These are phyloP conservation scores for Salix koriyanagi DNA, from an alignment of 345 rosid genomes.

Conservation along the genomic window DNA sequence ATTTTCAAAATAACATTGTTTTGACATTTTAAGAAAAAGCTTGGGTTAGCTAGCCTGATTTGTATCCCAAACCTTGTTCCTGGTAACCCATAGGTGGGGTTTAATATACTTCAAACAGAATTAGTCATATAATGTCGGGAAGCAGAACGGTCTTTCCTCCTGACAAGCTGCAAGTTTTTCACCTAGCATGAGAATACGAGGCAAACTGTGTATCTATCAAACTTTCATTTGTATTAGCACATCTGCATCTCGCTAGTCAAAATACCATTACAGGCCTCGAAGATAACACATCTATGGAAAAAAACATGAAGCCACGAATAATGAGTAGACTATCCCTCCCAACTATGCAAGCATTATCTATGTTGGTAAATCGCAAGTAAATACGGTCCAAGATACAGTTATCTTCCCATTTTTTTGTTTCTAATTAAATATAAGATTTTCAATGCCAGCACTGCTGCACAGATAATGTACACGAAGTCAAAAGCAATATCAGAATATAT, in stretches of 20 bases:
- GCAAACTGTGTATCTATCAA: neutral
- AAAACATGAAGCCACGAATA: too few relatives aligned
- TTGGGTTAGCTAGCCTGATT: too few relatives aligned
- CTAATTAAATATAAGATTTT: neutral
- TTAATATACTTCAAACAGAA: neutral
- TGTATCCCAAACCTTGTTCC: too few relatives aligned
- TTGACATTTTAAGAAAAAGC: too few relatives aligned
- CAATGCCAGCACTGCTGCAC: conserved; percentile 14
- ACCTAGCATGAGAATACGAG: neutral
- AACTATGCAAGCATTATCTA: conserved; percentile 8
- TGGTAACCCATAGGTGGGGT: too few relatives aligned
- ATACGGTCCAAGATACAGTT: conserved; percentile 23
- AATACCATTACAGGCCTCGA: neutral
- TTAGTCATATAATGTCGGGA: neutral
- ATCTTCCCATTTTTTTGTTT: neutral
- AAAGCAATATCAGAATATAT: conserved; percentile 4
- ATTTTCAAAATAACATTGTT: too few relatives aligned
- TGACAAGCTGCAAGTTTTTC: neutral
- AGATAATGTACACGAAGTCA: conserved; percentile 6
- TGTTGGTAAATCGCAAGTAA: conserved; percentile 8
- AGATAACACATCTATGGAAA: neutral
- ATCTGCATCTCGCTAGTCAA: neutral
- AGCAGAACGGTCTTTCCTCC: neutral
- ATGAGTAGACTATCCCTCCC: neutral
- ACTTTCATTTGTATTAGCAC: neutral